Evolutionary conservation across 305 asterid species (phyloP), one percentile per base, ranked within the genome.

Genomic region (Fraxinus angustifolia): DNA sequence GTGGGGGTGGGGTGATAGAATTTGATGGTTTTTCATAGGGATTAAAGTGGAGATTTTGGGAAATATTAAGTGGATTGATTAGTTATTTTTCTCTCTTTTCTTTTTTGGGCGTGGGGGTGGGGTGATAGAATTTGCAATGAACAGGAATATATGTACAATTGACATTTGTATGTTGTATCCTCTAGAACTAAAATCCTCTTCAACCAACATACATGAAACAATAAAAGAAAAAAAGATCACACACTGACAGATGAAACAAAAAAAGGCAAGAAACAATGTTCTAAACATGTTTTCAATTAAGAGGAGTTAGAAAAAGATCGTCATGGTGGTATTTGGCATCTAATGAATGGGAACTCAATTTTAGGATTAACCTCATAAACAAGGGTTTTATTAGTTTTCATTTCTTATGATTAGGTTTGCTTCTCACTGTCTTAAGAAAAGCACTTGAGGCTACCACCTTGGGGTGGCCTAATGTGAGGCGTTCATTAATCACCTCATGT

Each of bases 301-400:
- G 56, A 81, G 75, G 80, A 42, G 23, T 16, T 45, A 11, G 79
- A 45, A 56, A 75, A 83, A 80, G 76, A 14, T 65, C 53, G n/a
- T 34, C 23, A 48, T 62, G 17, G 76, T 76, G 77, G 26, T 56
- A 16, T 31, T 50, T 58, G 68, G 28, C 42, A 38, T 10, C 72
- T 30, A 42, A 50, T 33, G 26, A 21, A 28, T 60, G 45, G 73
- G 73, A 76, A 33, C 67, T 75, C 38, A 21, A 76, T 50, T 50
- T 50, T 50, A 79, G 60, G 81, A 31, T 82, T 48, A 74, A 40
- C 23, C 62, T 26, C 34, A 56, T 11, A 19, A 58, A 19, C 31
- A 56, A 73, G 42, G 35, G 26, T 35, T 28, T 62, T n/a, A 50
- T 50, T 17, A 58, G 28, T n/a, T 58, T n/a, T 58, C 12, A 8